Percentiles rank a stretch among this genome's conserved stretches.
Evolutionary conservation across 768 basidiomycete genomes (phyloP).

Genomic region (Calocybe gangraenosa): DNA sequence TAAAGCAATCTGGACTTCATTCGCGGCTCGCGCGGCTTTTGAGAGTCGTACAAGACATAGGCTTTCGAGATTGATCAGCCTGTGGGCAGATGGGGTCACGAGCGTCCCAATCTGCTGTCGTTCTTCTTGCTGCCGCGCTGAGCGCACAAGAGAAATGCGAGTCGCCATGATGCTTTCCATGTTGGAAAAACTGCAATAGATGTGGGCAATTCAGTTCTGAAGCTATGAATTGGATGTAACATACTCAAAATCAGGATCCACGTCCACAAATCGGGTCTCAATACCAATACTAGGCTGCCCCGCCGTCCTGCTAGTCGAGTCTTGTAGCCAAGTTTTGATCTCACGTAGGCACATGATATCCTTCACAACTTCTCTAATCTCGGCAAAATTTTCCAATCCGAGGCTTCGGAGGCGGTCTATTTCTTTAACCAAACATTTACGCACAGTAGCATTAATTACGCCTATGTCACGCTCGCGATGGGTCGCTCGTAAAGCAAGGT

Average conservation of each 20-base stretch:
- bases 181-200: conserved; percentile 50
- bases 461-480: conserved; percentile 67
- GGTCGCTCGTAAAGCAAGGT: conserved; percentile 75
- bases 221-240: conserved; percentile 22
- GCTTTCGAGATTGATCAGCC: conserved; percentile 60
- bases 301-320: conserved; percentile 28
- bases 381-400: conserved; percentile 75
- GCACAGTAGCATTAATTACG: conserved; percentile 44
- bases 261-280: conserved; percentile 41
- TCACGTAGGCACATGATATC: conserved; percentile 83
- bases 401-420: conserved; percentile 59
- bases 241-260: conserved; percentile 64
- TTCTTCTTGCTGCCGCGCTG: conserved; percentile 64
- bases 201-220: neutral
- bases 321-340: conserved; percentile 57
- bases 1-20: conserved; percentile 75
- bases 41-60: conserved; percentile 69
- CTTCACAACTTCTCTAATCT: conserved; percentile 63
- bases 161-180: conserved; percentile 79
- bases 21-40: conserved; percentile 61
- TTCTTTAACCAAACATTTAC: conserved; percentile 51
- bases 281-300: conserved; percentile 28
- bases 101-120: conserved; percentile 75
- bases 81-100: conserved; percentile 44
- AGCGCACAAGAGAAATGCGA: conserved; percentile 75